These are phyloP conservation scores for Trichoderma orchidacearum DNA, from an alignment of 495 filamentous ascomycete species.

Conservation along the genomic window DNA sequence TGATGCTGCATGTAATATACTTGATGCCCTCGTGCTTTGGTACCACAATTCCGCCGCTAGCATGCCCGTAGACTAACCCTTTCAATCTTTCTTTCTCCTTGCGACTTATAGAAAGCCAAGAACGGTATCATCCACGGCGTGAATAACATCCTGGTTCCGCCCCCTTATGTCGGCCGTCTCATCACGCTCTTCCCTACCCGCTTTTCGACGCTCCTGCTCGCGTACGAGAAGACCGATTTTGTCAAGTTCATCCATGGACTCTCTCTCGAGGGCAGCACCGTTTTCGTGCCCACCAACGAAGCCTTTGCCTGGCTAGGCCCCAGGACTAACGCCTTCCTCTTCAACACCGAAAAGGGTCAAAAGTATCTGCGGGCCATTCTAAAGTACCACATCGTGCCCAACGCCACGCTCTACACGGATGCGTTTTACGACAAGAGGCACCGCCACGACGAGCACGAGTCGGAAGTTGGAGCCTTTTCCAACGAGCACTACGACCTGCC, in stretches of 20 bases:
- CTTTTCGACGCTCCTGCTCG: slow-evolving; percentile 62
- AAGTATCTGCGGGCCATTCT: slow-evolving; percentile 25
- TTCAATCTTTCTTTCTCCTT: not conserved
- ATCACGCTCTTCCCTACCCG: slow-evolving; percentile 51
- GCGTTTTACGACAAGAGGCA: slow-evolving; percentile 39
- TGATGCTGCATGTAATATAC: no score
- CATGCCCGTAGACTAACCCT: not conserved
- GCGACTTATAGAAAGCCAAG: slow-evolving; percentile 12
- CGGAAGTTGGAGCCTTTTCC: slow-evolving; percentile 2
- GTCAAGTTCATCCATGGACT: slow-evolving; percentile 9
- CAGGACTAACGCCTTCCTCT: slow-evolving; percentile 60
- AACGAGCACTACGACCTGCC: slow-evolving; percentile 45
- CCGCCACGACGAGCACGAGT: slow-evolving; percentile 3
- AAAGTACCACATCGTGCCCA: slow-evolving; percentile 40
- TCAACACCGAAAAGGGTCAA: slow-evolving; percentile 45
- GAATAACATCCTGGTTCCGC: slow-evolving; percentile 54
- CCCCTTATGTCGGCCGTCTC: slow-evolving; percentile 40
- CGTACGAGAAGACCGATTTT: slow-evolving; percentile 52
- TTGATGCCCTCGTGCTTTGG: no score
- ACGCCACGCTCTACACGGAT: slow-evolving; percentile 67
- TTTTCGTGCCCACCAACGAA: slow-evolving; percentile 59
- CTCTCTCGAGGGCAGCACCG: slow-evolving; percentile 41
- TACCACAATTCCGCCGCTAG: no score
- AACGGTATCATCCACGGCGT: slow-evolving; percentile 72
- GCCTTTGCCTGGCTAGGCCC: slow-evolving; percentile 58